Conservation (phyloP, 2,329 filamentous ascomycete genomes). For the Aureobasidium namibiae region DNA sequence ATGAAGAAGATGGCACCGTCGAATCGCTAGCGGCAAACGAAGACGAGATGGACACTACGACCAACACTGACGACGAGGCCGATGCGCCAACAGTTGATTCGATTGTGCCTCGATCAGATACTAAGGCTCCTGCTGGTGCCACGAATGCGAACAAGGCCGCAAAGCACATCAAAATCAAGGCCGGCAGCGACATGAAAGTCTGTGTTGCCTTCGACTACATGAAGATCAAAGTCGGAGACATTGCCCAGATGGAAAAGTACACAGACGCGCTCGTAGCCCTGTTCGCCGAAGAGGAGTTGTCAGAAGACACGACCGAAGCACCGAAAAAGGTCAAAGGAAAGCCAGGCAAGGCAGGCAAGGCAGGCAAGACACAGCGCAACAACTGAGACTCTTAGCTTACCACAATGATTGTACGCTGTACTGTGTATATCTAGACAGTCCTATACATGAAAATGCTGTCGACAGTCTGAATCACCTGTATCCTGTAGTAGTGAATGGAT, state of each 20-base stretch:
- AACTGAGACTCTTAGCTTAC: neutral
- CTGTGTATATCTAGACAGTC: neutral
- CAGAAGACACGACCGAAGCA: slow-evolving; percentile 16
- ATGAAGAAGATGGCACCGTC: slow-evolving; percentile 17
- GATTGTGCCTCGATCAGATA: slow-evolving; percentile 5
- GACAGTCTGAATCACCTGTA: no score
- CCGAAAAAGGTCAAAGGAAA: neutral
- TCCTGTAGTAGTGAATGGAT: no score
- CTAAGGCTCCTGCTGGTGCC: neutral
- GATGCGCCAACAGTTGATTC: slow-evolving; percentile 15
- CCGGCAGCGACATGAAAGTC: slow-evolving; percentile 51
- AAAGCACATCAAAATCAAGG: slow-evolving; percentile 24
- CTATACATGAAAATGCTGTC: neutral
- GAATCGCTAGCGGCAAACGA: slow-evolving; percentile 4
- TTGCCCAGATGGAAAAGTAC: slow-evolving; percentile 57
- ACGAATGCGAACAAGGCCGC: slow-evolving; percentile 19
- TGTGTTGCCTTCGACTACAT: slow-evolving; percentile 74
- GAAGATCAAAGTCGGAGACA: slow-evolving; percentile 62
- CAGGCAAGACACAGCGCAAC: slow-evolving; percentile 5
- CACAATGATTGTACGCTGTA: neutral
- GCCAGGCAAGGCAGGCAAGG: no score
- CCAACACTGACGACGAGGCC: slow-evolving; percentile 6
- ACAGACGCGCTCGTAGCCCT: slow-evolving; percentile 51
- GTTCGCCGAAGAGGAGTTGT: slow-evolving; percentile 38
- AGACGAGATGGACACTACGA: slow-evolving; percentile 19